Conservation (phyloP, 139 green algal genomes). For the Chlorella sorokiniana region DNA sequence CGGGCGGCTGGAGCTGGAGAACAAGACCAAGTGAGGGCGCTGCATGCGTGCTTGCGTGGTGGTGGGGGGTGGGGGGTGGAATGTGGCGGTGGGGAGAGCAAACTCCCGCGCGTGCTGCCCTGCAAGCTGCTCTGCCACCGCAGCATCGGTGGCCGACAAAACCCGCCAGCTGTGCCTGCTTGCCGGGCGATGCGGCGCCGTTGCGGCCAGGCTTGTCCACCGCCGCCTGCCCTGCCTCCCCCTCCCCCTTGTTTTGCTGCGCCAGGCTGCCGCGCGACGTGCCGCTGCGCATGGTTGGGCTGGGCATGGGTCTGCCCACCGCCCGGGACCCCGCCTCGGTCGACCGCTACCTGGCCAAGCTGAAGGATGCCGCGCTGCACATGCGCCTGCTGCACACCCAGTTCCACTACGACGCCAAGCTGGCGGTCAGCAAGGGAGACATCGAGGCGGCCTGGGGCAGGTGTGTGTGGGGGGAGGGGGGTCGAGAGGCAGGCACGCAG, state of each 20-base stretch:
- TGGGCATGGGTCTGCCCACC: conserved; percentile 46
- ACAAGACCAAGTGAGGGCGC: conserved; percentile 8
- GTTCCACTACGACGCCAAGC: conserved; percentile 35
- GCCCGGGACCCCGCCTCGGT: conserved; percentile 6
- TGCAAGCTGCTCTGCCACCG: too few species aligned
- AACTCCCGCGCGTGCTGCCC: too few species aligned
- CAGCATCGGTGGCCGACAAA: too few species aligned
- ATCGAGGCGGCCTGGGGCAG: conserved; percentile 34
- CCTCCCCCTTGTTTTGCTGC: neutral
- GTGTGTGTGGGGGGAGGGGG: neutral
- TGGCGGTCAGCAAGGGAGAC: conserved; percentile 31
- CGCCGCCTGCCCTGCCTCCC: neutral
- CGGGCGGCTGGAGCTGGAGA: conserved; percentile 7
- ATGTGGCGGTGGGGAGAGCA: too few species aligned
- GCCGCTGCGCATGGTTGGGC: conserved; percentile 40
- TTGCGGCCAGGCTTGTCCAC: too few species aligned
- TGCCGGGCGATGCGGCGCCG: too few species aligned
- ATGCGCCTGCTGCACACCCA: conserved; percentile 43
- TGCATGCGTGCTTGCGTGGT: too few species aligned
- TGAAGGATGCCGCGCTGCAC: conserved; percentile 47
- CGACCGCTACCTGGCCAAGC: conserved; percentile 35
- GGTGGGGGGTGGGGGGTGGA: too few species aligned
- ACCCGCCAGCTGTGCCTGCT: too few species aligned
- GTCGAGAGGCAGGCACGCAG: neutral
- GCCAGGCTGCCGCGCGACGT: conserved; percentile 49